phyloP scores from a whole-genome alignment of 2,329 filamentous ascomycete genomes.

The Talaromyces sp. region DNA sequence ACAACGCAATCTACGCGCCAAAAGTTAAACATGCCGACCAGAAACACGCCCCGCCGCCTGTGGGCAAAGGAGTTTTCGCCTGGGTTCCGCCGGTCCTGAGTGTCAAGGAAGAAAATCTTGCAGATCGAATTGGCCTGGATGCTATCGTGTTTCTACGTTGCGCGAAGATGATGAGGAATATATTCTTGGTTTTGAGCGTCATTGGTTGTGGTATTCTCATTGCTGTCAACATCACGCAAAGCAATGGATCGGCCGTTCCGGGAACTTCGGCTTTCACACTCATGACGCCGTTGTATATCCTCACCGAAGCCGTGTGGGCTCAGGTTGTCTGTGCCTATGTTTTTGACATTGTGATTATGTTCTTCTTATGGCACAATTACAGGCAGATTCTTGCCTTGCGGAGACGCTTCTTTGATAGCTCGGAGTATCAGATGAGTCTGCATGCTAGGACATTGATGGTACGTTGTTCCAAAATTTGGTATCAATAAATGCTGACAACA shows the following conservation, averaged over 20 bases:
- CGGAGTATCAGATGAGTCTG: conserved; percentile 83
- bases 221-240: conserved; percentile 67
- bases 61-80: conserved; percentile 81
- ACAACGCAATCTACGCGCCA: conserved; percentile 89
- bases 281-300: conserved; percentile 53
- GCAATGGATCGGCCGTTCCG: conserved; percentile 31
- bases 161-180: conserved; percentile 84
- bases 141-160: conserved; percentile 88
- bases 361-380: conserved; percentile 90
- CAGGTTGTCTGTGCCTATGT: conserved; percentile 59
- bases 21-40: conserved; percentile 90
- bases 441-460: conserved; percentile 66
- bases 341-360: conserved; percentile 71
- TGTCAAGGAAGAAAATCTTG: conserved; percentile 71
- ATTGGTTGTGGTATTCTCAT: conserved; percentile 75
- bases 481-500: not conserved
- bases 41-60: conserved; percentile 79
- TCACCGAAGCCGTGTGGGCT: conserved; percentile 52
- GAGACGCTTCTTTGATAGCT: conserved; percentile 74
- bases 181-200: conserved; percentile 71
- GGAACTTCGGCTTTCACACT: conserved; percentile 33
- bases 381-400: conserved; percentile 66
- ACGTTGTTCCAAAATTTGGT: conserved; percentile 18
- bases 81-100: conserved; percentile 78
- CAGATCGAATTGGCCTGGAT: conserved; percentile 84